Evolutionary conservation across 1,139 yeast species (phyloP).

Genomic region (Pichia kudriavzevii): DNA sequence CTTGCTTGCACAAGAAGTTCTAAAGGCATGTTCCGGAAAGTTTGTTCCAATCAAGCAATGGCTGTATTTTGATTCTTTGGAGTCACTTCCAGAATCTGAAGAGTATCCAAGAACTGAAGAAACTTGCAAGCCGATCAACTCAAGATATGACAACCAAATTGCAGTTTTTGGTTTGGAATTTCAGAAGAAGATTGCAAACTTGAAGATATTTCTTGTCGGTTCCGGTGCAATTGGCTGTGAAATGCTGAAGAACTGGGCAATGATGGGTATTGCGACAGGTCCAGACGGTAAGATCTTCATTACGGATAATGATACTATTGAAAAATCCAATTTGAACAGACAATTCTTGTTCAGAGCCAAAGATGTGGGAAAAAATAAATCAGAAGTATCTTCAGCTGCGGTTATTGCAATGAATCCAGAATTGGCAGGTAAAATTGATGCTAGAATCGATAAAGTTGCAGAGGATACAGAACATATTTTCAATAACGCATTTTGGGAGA

Average conservation of each 20-base stretch:
- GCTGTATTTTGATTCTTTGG: constrained; percentile 89
- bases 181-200: constrained; percentile 65
- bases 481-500: constrained; percentile 79
- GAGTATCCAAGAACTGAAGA: constrained; percentile 57
- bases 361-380: constrained; percentile 88
- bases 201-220: constrained; percentile 86
- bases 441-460: constrained; percentile 84
- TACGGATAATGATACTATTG: constrained; percentile 94
- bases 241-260: constrained; percentile 96
- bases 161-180: constrained; percentile 85
- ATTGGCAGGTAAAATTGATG: constrained; percentile 65
- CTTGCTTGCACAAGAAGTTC: constrained; percentile 89
- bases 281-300: constrained; percentile 76
- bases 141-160: constrained; percentile 88
- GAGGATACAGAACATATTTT: constrained; percentile 85
- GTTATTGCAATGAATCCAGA: constrained; percentile 82
- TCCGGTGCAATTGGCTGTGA: constrained; percentile 99
- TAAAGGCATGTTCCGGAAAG: constrained; percentile 91
- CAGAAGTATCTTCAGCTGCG: constrained; percentile 85
- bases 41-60: constrained; percentile 87
- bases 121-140: constrained; percentile 63
- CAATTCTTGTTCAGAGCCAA: constrained; percentile 91
- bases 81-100: constrained; percentile 65
- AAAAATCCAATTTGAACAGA: constrained; percentile 90
- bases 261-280: constrained; percentile 92